Percentiles rank a stretch among this genome's conserved stretches.
Conservation (phyloP, 495 filamentous ascomycete genomes). For the Tuber indicum region DNA sequence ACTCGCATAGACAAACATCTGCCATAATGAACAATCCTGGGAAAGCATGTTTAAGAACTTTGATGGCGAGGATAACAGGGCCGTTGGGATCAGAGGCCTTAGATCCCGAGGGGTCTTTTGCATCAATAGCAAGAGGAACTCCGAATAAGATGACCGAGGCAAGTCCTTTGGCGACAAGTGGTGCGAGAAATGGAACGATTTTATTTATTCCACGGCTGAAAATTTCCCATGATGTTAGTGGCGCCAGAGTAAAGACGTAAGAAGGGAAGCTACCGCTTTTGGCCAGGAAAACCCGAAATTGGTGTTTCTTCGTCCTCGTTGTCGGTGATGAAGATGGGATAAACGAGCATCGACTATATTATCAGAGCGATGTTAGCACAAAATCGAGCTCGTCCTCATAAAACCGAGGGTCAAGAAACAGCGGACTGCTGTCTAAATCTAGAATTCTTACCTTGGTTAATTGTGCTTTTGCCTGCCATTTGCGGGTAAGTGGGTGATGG, state of each 20-base stretch:
- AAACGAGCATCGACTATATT: constrained; percentile 88
- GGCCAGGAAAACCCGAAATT: constrained; percentile 82
- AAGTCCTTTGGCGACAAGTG: constrained; percentile 80
- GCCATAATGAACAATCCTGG: constrained; percentile 81
- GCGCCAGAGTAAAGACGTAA: background rate
- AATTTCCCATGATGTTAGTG: constrained; percentile 2
- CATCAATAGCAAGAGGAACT: constrained; percentile 69
- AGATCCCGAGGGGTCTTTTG: constrained; percentile 89
- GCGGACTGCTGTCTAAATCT: constrained; percentile 2
- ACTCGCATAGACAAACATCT: constrained; percentile 97
- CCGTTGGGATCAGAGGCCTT: constrained; percentile 86
- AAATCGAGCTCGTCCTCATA: background rate
- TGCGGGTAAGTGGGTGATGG: constrained; percentile 77
- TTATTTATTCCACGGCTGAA: constrained; percentile 74
- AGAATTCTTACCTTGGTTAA: constrained; percentile 71
- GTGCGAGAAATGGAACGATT: constrained; percentile 72
- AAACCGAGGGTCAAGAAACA: background rate
- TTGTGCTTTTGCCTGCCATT: constrained; percentile 95
- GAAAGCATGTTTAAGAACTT: constrained; percentile 70
- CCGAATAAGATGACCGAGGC: constrained; percentile 92
- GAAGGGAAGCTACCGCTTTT: constrained; percentile 49
- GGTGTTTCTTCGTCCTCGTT: constrained; percentile 83
- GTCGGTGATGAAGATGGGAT: constrained; percentile 93
- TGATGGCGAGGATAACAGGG: constrained; percentile 80
- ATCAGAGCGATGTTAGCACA: constrained; percentile 5